Percentiles rank a stretch among this genome's conserved stretches.
phyloP scores from a whole-genome alignment of 1,284 basidiomycete species.

The Rhodotorula sp. region DNA sequence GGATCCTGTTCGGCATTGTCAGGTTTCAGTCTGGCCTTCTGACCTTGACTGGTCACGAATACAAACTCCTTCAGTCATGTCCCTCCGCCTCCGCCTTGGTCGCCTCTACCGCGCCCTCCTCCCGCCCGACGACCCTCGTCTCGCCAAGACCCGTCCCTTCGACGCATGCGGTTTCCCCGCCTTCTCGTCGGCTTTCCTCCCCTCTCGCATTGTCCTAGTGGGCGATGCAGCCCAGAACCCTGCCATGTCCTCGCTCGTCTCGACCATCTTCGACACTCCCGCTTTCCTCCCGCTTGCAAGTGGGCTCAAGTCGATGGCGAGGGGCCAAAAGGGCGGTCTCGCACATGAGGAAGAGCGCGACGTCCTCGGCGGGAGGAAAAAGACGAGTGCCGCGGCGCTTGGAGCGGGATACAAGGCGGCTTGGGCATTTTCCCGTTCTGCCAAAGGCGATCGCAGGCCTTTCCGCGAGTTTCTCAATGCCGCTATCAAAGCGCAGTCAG shows the following conservation, averaged over 20 bases:
- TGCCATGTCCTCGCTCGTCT: conserved; percentile 19
- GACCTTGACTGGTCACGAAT: too few species aligned
- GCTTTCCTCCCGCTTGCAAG: conserved; percentile 7
- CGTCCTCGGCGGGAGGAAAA: not conserved
- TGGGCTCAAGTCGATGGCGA: not conserved
- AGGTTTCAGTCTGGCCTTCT: too few species aligned
- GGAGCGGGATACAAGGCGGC: conserved; percentile 38
- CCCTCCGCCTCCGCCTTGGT: conserved; percentile 22
- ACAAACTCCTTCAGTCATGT: conserved; percentile 18
- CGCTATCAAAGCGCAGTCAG: not conserved
- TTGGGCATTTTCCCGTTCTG: conserved; percentile 10
- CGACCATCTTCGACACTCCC: conserved; percentile 23
- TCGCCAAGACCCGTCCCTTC: not conserved
- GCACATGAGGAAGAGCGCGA: not conserved
- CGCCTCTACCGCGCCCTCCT: conserved; percentile 17
- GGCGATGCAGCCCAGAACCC: conserved; percentile 22
- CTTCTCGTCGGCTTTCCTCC: not conserved
- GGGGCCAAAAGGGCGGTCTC: not conserved
- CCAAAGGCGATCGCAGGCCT: not conserved
- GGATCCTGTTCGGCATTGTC: not conserved
- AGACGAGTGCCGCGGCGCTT: conserved; percentile 15
- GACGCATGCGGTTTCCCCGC: conserved; percentile 16
- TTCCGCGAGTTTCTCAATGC: conserved; percentile 4
- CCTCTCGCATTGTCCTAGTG: conserved; percentile 23
- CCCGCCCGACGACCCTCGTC: not conserved